Evolutionary conservation across 1,139 yeast species (phyloP).

Genomic region (Saccharomycopsis hybrid): DNA sequence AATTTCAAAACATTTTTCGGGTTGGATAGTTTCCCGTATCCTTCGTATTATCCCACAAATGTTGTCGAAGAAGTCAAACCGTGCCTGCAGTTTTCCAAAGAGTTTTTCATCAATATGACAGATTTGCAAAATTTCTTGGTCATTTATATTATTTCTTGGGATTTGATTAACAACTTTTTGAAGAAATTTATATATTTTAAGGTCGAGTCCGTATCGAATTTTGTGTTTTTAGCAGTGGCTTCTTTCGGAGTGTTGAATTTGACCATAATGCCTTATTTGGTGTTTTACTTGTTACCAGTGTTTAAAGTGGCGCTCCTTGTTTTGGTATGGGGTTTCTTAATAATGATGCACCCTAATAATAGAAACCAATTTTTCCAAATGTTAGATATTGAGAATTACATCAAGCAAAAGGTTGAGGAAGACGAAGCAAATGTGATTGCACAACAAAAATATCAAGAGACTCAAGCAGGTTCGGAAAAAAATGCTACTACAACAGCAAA

Average conservation of each 20-base stretch:
- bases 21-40: slow-evolving; percentile 50
- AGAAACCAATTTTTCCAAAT: slow-evolving; percentile 38
- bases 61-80: slow-evolving; percentile 36
- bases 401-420: no score
- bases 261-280: slow-evolving; percentile 31
- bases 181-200: slow-evolving; percentile 58
- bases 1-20: slow-evolving; percentile 22
- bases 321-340: slow-evolving; percentile 45
- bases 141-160: slow-evolving; percentile 60
- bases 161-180: slow-evolving; percentile 44
- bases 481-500: no score
- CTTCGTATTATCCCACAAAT: slow-evolving; percentile 69
- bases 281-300: slow-evolving; percentile 29
- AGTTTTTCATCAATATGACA: slow-evolving; percentile 70
- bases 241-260: slow-evolving; percentile 30
- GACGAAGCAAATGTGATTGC: no score
- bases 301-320: slow-evolving; percentile 36
- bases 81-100: slow-evolving; percentile 55
- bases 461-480: no score
- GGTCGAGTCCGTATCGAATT: slow-evolving; percentile 55
- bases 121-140: slow-evolving; percentile 82
- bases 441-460: no score
- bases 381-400: slow-evolving; percentile 7
- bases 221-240: slow-evolving; percentile 38
- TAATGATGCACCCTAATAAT: slow-evolving; percentile 49